Percentiles rank a stretch among this genome's conserved stretches.
Conservation (phyloP, 2,329 filamentous ascomycete genomes). For the Pseudopyricularia cyperi region DNA sequence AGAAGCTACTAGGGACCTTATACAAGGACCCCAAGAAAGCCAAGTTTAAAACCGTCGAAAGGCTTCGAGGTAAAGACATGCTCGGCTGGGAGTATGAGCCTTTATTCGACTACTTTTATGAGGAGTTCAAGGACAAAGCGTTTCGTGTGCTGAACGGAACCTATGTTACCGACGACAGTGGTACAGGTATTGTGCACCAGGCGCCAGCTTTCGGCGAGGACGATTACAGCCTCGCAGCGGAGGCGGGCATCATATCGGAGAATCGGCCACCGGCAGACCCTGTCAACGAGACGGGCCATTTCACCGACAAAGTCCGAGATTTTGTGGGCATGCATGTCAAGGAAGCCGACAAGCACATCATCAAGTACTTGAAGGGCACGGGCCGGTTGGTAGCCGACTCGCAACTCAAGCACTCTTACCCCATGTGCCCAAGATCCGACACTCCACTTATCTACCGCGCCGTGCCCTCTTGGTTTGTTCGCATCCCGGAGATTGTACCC, state of each 20-base stretch:
- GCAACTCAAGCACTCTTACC: slow-evolving; percentile 82
- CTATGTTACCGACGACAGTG: slow-evolving; percentile 81
- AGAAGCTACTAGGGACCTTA: slow-evolving; percentile 65
- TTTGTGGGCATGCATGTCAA: slow-evolving; percentile 86
- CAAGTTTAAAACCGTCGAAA: slow-evolving; percentile 74
- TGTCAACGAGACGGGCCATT: slow-evolving; percentile 72
- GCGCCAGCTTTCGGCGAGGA: slow-evolving; percentile 90
- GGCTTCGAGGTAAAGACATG: slow-evolving; percentile 73
- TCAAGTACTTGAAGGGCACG: slow-evolving; percentile 69
- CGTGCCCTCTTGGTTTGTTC: slow-evolving; percentile 90
- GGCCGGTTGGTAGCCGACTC: slow-evolving; percentile 74
- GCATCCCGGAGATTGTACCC: slow-evolving; percentile 70
- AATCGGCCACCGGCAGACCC: slow-evolving; percentile 75
- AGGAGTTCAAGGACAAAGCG: slow-evolving; percentile 72
- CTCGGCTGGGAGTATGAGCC: slow-evolving; percentile 81
- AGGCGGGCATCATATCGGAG: slow-evolving; percentile 64
- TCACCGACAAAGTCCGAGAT: slow-evolving; percentile 63
- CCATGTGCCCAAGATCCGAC: slow-evolving; percentile 90
- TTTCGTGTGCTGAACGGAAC: slow-evolving; percentile 73
- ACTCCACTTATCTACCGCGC: slow-evolving; percentile 87
- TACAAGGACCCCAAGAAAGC: slow-evolving; percentile 96
- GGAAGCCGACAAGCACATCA: slow-evolving; percentile 82
- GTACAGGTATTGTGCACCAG: slow-evolving; percentile 90
- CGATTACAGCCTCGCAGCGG: slow-evolving; percentile 76
- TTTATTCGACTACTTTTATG: slow-evolving; percentile 79